These are phyloP conservation scores for Zygoascus tannicola DNA, from an alignment of 805 yeast genomes.

Conservation along the genomic window DNA sequence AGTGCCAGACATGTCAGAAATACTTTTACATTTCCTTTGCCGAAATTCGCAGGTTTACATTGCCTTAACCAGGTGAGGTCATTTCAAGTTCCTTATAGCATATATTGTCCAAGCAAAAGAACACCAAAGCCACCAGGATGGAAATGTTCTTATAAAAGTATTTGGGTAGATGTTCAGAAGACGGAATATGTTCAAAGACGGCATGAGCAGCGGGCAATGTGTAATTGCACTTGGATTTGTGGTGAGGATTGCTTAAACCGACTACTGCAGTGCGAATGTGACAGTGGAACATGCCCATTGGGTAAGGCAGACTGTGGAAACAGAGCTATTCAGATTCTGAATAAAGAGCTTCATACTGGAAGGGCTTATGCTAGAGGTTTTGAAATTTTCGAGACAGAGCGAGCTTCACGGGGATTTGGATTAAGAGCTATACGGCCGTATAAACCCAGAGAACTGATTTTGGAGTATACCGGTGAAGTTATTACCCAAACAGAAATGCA, in stretches of 20 bases:
- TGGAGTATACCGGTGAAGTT: conserved; percentile 44
- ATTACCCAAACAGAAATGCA: conserved; percentile 34
- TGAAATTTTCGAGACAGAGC: conserved; percentile 27
- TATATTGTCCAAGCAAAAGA: conserved; percentile 29
- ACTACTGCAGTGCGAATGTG: conserved; percentile 30
- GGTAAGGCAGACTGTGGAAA: conserved; percentile 31
- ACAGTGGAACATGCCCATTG: conserved; percentile 25
- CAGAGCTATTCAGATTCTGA: conserved; percentile 27
- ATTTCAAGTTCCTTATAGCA: conserved; percentile 29
- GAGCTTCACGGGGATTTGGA: conserved; percentile 33
- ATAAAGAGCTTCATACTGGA: conserved; percentile 12
- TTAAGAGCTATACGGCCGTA: conserved; percentile 32
- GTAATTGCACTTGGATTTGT: conserved; percentile 24
- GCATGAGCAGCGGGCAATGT: conserved; percentile 13
- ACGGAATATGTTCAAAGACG: background rate
- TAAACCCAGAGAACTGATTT: conserved; percentile 32
- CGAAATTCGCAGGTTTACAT: conserved; percentile 9
- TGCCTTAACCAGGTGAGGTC: conserved; percentile 12
- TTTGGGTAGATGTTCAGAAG: conserved; percentile 16
- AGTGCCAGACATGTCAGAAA: background rate
- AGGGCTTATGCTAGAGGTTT: conserved; percentile 22
- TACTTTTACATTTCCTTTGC: conserved; percentile 10
- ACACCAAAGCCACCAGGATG: conserved; percentile 22
- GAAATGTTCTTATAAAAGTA: conserved; percentile 20
- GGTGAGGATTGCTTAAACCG: conserved; percentile 31